A percentile compares a stretch with the other conserved stretches of the same genome.
These are phyloP conservation scores for Acanthamoeba sp. DNA, from an alignment of 208 protist species.

Conservation along the genomic window DNA sequence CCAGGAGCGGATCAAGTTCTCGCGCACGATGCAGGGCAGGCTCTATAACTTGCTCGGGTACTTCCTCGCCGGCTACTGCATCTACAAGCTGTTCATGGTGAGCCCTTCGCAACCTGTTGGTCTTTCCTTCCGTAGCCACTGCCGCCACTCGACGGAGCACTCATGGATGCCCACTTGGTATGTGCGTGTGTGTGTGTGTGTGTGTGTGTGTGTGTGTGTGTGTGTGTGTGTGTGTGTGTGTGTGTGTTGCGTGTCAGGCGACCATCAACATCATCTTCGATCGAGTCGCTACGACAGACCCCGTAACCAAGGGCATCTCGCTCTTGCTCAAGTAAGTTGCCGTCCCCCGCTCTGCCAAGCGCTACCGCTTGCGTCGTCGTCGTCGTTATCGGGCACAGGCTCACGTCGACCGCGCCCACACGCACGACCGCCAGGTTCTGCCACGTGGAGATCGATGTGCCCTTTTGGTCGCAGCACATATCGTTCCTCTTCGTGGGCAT, in stretches of 20 bases:
- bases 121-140: slow-evolving; percentile 35
- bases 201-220: no score
- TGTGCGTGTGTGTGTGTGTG: no score
- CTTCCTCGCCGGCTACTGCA: slow-evolving; percentile 88
- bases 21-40: slow-evolving; percentile 82
- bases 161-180: no score
- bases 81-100: slow-evolving; percentile 90
- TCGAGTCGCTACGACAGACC: slow-evolving; percentile 83
- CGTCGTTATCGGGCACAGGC: background rate
- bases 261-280: slow-evolving; percentile 89
- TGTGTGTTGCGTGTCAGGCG: slow-evolving; percentile 38
- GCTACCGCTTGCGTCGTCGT: background rate
- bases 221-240: no score
- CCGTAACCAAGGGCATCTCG: slow-evolving; percentile 85
- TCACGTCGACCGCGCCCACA: background rate
- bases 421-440: slow-evolving; percentile 53
- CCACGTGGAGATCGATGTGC: slow-evolving; percentile 85
- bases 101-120: background rate
- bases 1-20: slow-evolving; percentile 83
- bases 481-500: slow-evolving; percentile 87
- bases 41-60: slow-evolving; percentile 88
- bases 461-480: slow-evolving; percentile 88
- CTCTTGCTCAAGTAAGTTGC: slow-evolving; percentile 73
- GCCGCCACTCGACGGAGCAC: no score
- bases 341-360: background rate